phyloP scores from a whole-genome alignment of 768 basidiomycete genomes.

The Piloderma croceum region DNA sequence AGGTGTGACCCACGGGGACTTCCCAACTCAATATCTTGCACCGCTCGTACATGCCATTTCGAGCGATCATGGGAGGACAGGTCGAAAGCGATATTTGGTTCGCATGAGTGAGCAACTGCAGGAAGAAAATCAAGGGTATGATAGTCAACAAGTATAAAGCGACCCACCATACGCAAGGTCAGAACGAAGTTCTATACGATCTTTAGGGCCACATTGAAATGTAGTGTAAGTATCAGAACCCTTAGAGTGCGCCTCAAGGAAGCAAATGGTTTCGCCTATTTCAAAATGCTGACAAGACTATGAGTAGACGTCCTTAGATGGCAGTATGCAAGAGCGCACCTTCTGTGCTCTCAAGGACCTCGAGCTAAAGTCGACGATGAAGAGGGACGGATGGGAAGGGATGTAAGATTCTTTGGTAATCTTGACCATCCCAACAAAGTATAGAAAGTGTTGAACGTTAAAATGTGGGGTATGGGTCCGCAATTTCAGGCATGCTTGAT shows the following conservation, averaged over 20 bases:
- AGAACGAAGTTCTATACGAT: slow-evolving; percentile 54
- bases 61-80: slow-evolving; percentile 35
- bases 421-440: slow-evolving; percentile 21
- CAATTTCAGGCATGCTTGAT: no score
- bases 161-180: slow-evolving; percentile 54
- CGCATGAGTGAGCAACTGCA: slow-evolving; percentile 58
- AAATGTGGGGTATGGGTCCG: no score
- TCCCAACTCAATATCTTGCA: slow-evolving; percentile 33
- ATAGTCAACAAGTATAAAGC: slow-evolving; percentile 1
- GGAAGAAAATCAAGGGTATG: not conserved
- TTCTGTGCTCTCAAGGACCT: slow-evolving; percentile 30
- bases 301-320: no score
- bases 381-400: slow-evolving; percentile 28
- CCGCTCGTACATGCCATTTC: slow-evolving; percentile 46
- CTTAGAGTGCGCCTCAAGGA: slow-evolving; percentile 26
- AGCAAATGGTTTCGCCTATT: slow-evolving; percentile 32
- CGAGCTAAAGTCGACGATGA: slow-evolving; percentile 35
- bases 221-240: slow-evolving; percentile 42
- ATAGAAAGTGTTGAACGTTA: no score
- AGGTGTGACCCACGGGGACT: no score
- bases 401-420: slow-evolving; percentile 25
- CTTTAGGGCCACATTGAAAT: slow-evolving; percentile 45
- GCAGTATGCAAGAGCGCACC: no score
- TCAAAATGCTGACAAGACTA: no score
- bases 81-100: slow-evolving; percentile 53